Evolutionary conservation across 139 green algal species (phyloP).

Genomic region (Coccomyxa sp.): DNA sequence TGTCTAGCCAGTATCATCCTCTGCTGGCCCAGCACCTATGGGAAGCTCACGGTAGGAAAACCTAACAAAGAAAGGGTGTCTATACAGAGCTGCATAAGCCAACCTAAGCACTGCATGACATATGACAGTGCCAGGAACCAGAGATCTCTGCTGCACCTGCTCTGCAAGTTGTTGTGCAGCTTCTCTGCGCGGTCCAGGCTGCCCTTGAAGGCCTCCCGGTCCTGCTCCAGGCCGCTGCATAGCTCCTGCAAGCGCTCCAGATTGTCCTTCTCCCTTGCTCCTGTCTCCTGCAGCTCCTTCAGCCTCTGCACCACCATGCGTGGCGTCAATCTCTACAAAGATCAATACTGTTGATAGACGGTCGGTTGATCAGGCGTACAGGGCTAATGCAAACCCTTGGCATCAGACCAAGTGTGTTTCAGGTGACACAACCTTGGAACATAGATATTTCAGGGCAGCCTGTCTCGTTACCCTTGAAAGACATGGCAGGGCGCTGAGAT

Average conservation of each 20-base stretch:
- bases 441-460: background rate
- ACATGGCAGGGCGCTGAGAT: background rate
- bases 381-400: background rate
- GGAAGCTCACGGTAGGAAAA: background rate
- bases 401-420: background rate
- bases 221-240: background rate
- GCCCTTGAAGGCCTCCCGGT: slow-evolving; percentile 6
- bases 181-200: slow-evolving; percentile 13
- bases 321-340: background rate
- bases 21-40: background rate
- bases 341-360: background rate
- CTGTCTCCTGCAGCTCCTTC: slow-evolving; percentile 5
- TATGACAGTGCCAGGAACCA: too few relatives aligned
- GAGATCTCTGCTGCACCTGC: background rate
- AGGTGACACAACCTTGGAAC: background rate
- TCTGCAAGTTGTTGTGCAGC: background rate
- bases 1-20: background rate
- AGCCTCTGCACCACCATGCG: background rate
- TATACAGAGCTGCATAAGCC: background rate
- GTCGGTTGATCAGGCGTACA: background rate
- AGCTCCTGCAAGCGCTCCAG: background rate
- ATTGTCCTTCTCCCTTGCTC: slow-evolving; percentile 1
- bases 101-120: background rate
- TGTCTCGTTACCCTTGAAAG: background rate
- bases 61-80: background rate